Evolutionary conservation across 805 yeast genomes (phyloP), one percentile per base, ranked within the genome.

Genomic region (Maudiozyma bulderi): DNA sequence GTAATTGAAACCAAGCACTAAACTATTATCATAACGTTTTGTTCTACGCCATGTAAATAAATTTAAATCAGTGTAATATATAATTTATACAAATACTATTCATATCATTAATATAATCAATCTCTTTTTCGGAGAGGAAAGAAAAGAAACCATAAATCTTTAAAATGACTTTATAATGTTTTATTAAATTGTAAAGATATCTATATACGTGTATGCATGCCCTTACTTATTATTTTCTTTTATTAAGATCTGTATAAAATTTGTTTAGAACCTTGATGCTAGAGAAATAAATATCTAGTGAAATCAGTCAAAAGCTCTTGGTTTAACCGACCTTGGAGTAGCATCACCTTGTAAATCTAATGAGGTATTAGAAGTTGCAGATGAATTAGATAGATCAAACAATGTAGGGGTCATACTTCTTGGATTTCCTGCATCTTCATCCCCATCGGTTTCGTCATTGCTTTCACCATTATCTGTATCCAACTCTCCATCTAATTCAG

Each of bases 351-450:
- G 45, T 5, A 48, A 8, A 20, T 53, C 69, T 20, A 66, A 44
- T 28, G 70, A 67, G 6, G 66, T 64, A 38, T 62, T 65, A 7
- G 72, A 68, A 30, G 71, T 59, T 8, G 63, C 61, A 8, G 67
- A 62, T 8, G 66, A 61, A 44, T 61, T 58, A 11, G 61, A 57
- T 20, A 55, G 50, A 48, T 67, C 72, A 52, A 67, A 68, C 2
- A 66, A 59, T 1, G 66, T 60, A 32, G 68, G 66, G 8, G 61
- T 56, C 26, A 48, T 51, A 33, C 53, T 52, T 9, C 46, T 29
- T 3, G 49, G 38, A 26, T 31, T 53, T 46, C 31, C 56, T 41
- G 33, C 58, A 40, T 40, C 43, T 6, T 40, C 43, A 40, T 40
- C 43, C 4, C 29, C 43, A 55, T 35, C 38, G 6, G 26, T 20